Evolutionary conservation across 106 monocot species (phyloP).

Genomic region (Vanilla planifolia): DNA sequence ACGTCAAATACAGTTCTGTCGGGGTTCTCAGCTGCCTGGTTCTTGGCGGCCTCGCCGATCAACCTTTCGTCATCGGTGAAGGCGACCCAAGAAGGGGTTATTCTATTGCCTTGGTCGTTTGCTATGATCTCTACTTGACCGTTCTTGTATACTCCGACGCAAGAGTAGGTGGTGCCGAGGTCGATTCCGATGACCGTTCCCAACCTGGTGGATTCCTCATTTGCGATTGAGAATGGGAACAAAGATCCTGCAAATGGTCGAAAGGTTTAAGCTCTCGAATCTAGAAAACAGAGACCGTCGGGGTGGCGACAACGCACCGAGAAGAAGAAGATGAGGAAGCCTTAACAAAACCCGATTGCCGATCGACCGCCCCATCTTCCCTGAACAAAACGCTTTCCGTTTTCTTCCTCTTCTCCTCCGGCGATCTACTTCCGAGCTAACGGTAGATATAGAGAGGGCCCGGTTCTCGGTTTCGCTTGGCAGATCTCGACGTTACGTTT

Average conservation of each 20-base stretch:
- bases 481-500: too few species aligned
- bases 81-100: slow-evolving; percentile 72
- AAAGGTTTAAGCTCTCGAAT: too few species aligned
- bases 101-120: slow-evolving; percentile 72
- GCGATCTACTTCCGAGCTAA: too few species aligned
- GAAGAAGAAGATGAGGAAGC: slow-evolving; percentile 3
- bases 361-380: slow-evolving; percentile 7
- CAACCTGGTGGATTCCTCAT: slow-evolving; percentile 58
- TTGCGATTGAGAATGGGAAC: slow-evolving; percentile 45
- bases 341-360: slow-evolving; percentile 4
- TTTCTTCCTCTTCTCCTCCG: too few species aligned
- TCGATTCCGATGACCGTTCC: slow-evolving; percentile 71
- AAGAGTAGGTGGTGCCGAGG: slow-evolving; percentile 64
- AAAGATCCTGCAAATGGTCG: slow-evolving; percentile 25
- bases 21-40: slow-evolving; percentile 51
- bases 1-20: slow-evolving; percentile 64
- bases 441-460: too few species aligned
- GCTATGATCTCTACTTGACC: slow-evolving; percentile 75
- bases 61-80: slow-evolving; percentile 64
- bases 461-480: too few species aligned
- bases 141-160: slow-evolving; percentile 71
- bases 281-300: too few species aligned
- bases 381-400: background rate
- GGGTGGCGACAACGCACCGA: background rate
- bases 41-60: slow-evolving; percentile 74